Conservation (phyloP, 2,329 filamentous ascomycete species). For the Pseudogymnoascus sp. region DNA sequence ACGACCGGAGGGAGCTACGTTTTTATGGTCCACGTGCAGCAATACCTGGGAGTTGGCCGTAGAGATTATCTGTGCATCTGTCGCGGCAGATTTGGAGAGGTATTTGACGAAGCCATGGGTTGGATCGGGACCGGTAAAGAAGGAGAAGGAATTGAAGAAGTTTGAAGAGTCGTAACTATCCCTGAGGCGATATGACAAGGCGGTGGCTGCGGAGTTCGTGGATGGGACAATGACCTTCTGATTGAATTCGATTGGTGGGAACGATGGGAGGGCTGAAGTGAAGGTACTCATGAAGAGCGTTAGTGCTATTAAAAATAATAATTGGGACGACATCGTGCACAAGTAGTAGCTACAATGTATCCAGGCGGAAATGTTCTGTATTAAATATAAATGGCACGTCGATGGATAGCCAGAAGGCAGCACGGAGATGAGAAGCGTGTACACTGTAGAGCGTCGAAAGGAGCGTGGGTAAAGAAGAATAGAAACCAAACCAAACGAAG, state of each 20-base stretch:
- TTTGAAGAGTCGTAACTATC: slow-evolving; percentile 36
- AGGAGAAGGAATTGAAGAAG: slow-evolving; percentile 41
- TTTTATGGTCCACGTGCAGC: slow-evolving; percentile 59
- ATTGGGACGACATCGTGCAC: background rate
- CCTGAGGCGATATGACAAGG: slow-evolving; percentile 30
- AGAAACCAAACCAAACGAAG: slow-evolving; percentile 1
- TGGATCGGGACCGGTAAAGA: slow-evolving; percentile 46
- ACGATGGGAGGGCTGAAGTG: background rate
- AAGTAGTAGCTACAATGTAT: background rate
- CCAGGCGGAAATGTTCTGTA: background rate
- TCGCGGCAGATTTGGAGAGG: slow-evolving; percentile 43
- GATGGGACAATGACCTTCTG: background rate
- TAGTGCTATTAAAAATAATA: background rate
- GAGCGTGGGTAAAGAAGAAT: background rate
- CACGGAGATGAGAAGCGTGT: background rate
- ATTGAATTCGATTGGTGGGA: background rate
- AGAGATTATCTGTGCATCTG: slow-evolving; percentile 47
- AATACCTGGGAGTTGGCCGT: slow-evolving; percentile 49
- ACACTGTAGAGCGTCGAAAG: background rate
- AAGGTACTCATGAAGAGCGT: background rate
- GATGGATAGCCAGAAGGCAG: background rate
- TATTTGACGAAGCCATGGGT: slow-evolving; percentile 62
- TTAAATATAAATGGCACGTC: background rate
- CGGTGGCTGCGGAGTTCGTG: background rate
- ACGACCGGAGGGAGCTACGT: slow-evolving; percentile 43